Base-by-base conservation (phyloP, 2,329 filamentous ascomycete species). In the Calonectria montana region DNA sequence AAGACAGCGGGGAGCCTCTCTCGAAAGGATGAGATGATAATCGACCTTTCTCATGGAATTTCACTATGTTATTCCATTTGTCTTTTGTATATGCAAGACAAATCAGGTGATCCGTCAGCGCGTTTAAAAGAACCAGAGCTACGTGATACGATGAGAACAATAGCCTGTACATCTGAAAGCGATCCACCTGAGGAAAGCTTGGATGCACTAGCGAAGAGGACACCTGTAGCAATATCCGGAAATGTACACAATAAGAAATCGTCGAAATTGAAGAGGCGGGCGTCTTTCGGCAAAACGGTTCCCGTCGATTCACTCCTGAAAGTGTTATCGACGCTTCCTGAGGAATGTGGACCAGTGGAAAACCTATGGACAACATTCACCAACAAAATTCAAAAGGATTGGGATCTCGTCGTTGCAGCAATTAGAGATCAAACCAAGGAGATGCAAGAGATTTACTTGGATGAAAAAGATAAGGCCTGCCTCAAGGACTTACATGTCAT, bases 401-500 rank as follows among this genome's bases (percentile, higher is more conserved):
- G 21, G 45, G 23, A 25, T 25, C 21, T 48, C n/a, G 45, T 48
- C 5, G 21, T 48, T 8, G 8, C 7, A 12, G 45, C n/a, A 1
- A 25, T 69, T 2, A 39, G 43, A 0, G 25, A 59, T 3, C 67
- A 64, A 21, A 70, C 67, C 1, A 39, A 18, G 3, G 16, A 15
- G 2, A 2, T 64, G 1, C 29, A 13, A 5, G n/a, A 63, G 15
- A 50, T 63, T 6, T 10, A 70, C 6, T 1, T 37, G 9, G 25
- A 59, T 7, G 62, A 72, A 0, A 41, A 67, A 2, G 67, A 70
- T 35, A 27, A 35, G 1, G 27, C 59, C 29, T 73, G 71, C 6
- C 10, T 73, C 1, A 59, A 1, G 6, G 61, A 69, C 2, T 18
- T 73, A 0, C 3, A 7, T 25, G 23, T 65, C 0, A 15, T 53